Percentiles rank a stretch among this genome's conserved stretches.
Evolutionary conservation across 2,329 filamentous ascomycete species (phyloP).

Genomic region (Neopestalotiopsis sp.): DNA sequence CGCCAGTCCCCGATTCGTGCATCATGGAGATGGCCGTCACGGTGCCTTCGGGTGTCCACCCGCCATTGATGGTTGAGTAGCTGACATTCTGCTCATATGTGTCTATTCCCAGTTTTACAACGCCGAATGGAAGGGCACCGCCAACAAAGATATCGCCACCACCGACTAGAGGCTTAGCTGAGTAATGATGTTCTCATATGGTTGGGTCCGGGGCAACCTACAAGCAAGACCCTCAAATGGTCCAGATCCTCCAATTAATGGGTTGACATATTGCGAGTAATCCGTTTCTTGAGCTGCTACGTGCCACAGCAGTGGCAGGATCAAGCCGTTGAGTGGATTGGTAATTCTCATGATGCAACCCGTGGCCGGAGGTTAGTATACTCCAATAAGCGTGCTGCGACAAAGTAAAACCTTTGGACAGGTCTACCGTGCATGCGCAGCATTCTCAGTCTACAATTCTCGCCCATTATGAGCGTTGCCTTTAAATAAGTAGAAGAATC

Average conservation of each 20-base stretch:
- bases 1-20: slow-evolving; percentile 18
- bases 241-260: slow-evolving; percentile 42
- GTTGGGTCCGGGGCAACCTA: background rate
- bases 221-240: slow-evolving; percentile 18
- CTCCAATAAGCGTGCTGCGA: background rate
- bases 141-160: slow-evolving; percentile 18
- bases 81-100: slow-evolving; percentile 16
- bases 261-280: slow-evolving; percentile 52
- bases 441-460: background rate
- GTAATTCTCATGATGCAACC: background rate
- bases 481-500: background rate
- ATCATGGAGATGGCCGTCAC: slow-evolving; percentile 19
- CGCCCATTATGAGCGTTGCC: too few species aligned
- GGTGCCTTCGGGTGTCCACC: slow-evolving; percentile 14
- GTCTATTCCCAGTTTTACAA: slow-evolving; percentile 14
- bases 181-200: background rate
- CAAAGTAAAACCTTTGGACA: background rate
- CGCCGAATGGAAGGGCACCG: slow-evolving; percentile 14
- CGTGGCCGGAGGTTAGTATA: background rate
- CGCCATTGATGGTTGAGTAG: slow-evolving; percentile 15
- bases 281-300: slow-evolving; percentile 27
- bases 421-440: too few species aligned
- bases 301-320: background rate
- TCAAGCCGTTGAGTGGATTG: background rate
- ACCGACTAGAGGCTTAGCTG: background rate